Evolutionary conservation across 768 basidiomycete species (phyloP).

Genomic region (Ephemerocybe angulata): DNA sequence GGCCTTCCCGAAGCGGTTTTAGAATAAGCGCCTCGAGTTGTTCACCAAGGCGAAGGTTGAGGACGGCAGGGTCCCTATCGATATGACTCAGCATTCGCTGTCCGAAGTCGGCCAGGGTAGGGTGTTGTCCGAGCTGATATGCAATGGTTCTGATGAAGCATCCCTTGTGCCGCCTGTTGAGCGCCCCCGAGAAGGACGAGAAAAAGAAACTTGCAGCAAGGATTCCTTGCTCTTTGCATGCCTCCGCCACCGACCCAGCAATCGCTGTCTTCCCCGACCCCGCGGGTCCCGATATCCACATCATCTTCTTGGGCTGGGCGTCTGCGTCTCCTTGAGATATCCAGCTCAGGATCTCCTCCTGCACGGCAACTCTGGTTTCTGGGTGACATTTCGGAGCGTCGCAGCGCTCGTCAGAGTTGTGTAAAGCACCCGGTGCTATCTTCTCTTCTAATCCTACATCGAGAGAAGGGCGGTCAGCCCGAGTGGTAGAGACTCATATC

Average conservation of each 20-base stretch:
- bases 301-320: neutral
- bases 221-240: neutral
- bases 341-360: constrained; percentile 4
- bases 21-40: neutral
- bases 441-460: neutral
- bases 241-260: constrained; percentile 6
- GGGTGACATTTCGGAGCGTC: neutral
- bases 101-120: neutral
- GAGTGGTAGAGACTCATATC: neutral
- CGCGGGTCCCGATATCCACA: constrained; percentile 8
- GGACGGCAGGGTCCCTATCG: neutral
- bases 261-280: constrained; percentile 11
- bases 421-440: constrained; percentile 2
- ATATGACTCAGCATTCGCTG: neutral
- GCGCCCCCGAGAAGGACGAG: neutral
- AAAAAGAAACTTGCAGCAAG: constrained; percentile 12
- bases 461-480: neutral
- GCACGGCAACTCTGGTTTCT: constrained; percentile 6
- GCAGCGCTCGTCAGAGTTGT: constrained; percentile 9
- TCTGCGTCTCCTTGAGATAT: neutral
- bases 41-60: neutral
- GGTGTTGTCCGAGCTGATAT: neutral
- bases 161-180: neutral
- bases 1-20: neutral
- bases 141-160: neutral